Conservation (phyloP, 2,329 filamentous ascomycete genomes). For the Uncinocarpus reesii region DNA sequence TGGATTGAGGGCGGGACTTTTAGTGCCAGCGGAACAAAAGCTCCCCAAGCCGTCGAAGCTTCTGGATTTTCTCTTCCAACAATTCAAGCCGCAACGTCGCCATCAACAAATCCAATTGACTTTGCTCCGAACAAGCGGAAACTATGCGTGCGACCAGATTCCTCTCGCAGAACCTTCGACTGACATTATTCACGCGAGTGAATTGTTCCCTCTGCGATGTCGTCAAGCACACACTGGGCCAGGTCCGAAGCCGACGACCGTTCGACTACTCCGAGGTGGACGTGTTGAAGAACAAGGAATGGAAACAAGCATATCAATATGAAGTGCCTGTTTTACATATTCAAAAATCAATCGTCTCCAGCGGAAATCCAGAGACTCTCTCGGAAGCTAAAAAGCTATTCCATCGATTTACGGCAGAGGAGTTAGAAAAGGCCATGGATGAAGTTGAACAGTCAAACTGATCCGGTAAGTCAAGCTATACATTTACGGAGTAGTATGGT, state of each 20-base stretch:
- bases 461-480: background rate
- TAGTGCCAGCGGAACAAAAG: background rate
- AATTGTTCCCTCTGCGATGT: constrained; percentile 52
- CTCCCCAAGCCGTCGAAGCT: constrained; percentile 15
- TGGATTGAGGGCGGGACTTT: background rate
- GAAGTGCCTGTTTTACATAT: constrained; percentile 56
- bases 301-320: constrained; percentile 54
- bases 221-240: constrained; percentile 48
- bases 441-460: constrained; percentile 31
- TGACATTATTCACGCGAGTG: constrained; percentile 52
- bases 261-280: constrained; percentile 51
- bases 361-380: constrained; percentile 40
- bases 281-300: constrained; percentile 49
- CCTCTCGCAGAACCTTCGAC: constrained; percentile 29
- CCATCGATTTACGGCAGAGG: constrained; percentile 50
- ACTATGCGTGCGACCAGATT: constrained; percentile 19
- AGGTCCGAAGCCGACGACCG: constrained; percentile 43
- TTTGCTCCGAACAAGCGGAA: too few species aligned
- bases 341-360: constrained; percentile 37
- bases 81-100: background rate
- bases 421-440: constrained; percentile 47
- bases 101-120: constrained; percentile 1
- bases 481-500: background rate
- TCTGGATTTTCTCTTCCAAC: constrained; percentile 15
- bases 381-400: constrained; percentile 53